phyloP scores from a whole-genome alignment of 345 rosid genomes.

The Eucalyptus erythrocorys region DNA sequence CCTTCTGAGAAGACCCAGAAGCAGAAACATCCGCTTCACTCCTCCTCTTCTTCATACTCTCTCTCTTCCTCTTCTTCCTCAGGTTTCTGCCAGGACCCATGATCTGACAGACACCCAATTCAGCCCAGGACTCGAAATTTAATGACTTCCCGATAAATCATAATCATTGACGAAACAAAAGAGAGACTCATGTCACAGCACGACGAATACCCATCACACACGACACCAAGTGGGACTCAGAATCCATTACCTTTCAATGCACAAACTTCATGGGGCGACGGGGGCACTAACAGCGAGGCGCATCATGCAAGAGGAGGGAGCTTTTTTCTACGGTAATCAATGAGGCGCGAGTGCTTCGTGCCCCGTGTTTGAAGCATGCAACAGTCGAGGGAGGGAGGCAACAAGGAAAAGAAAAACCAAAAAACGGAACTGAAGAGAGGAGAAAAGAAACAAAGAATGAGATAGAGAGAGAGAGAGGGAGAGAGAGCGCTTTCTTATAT shows the following conservation, averaged over 20 bases:
- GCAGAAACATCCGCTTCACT: slow-evolving; percentile 24
- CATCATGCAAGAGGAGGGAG: not conserved
- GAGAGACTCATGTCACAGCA: not conserved
- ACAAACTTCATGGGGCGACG: not conserved
- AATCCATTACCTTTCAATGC: not conserved
- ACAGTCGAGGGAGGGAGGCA: not conserved
- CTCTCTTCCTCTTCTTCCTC: slow-evolving; percentile 14
- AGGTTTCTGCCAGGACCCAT: not conserved
- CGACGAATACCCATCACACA: not conserved
- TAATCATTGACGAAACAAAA: not conserved
- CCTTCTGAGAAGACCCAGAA: slow-evolving; percentile 29
- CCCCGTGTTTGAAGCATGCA: not conserved
- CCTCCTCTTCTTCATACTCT: slow-evolving; percentile 14
- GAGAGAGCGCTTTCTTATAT: not conserved
- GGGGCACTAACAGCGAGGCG: not conserved
- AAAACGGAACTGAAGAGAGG: not conserved
- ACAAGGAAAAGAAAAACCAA: not conserved
- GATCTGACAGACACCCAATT: not conserved
- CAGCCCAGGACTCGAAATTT: not conserved
- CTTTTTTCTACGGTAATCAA: not conserved
- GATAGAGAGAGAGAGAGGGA: not conserved
- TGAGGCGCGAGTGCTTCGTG: not conserved
- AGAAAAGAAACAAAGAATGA: not conserved
- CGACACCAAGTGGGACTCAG: not conserved
- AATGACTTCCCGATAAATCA: not conserved